A percentile compares a stretch with the other conserved stretches of the same genome.
phyloP scores from a whole-genome alignment of 768 basidiomycete species.

The Podaxis sp. region DNA sequence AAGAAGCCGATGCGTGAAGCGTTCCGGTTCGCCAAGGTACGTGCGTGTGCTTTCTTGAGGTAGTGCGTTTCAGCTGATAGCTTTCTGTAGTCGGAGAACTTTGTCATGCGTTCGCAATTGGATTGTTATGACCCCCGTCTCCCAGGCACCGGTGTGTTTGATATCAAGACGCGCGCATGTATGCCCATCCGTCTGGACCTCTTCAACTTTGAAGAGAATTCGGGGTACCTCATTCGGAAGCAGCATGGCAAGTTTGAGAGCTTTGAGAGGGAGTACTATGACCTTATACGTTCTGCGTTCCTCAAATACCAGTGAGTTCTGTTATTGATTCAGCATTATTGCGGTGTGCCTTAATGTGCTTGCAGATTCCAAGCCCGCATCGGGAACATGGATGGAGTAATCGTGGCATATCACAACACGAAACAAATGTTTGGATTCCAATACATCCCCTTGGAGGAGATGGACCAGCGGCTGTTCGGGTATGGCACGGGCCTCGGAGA shows the following conservation, averaged over 20 bases:
- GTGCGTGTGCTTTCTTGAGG: constrained; percentile 12
- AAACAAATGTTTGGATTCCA: constrained; percentile 90
- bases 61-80: neutral
- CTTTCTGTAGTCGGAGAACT: constrained; percentile 44
- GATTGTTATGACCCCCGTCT: constrained; percentile 81
- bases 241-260: constrained; percentile 67
- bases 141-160: constrained; percentile 91
- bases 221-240: constrained; percentile 70
- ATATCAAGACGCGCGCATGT: constrained; percentile 93
- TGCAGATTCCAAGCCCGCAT: constrained; percentile 93
- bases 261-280: constrained; percentile 94
- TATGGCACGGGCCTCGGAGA: constrained; percentile 52
- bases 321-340: neutral
- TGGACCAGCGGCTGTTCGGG: constrained; percentile 84
- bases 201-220: constrained; percentile 80
- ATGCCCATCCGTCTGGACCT: constrained; percentile 82
- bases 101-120: constrained; percentile 94
- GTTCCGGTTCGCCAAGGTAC: constrained; percentile 82
- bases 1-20: constrained; percentile 56
- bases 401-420: constrained; percentile 88
- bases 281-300: constrained; percentile 91
- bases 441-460: constrained; percentile 82
- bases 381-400: constrained; percentile 94
- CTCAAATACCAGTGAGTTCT: constrained; percentile 78
- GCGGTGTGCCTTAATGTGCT: neutral